Evolutionary conservation across 148 eudicot species (phyloP).

Genomic region (Cornus florida): DNA sequence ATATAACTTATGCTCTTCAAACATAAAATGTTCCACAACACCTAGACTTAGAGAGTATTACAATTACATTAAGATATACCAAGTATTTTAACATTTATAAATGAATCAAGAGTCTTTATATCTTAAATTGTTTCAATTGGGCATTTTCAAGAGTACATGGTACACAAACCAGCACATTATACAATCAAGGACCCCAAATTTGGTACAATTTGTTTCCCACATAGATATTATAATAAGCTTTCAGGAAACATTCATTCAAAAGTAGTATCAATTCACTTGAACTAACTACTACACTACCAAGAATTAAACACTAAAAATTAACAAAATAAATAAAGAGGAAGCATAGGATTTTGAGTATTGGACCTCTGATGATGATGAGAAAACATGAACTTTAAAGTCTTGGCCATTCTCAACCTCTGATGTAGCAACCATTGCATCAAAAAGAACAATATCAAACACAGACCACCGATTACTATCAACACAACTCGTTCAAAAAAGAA

Average conservation of each 20-base stretch:
- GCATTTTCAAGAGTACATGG: not conserved
- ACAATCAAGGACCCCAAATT: not conserved
- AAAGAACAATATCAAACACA: not conserved
- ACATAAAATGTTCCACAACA: too few species aligned
- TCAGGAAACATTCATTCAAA: not conserved
- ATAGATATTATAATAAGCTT: not conserved
- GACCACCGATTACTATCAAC: not conserved
- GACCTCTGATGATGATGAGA: constrained; percentile 61
- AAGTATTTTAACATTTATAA: too few species aligned
- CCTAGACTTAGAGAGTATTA: too few species aligned
- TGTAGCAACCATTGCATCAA: constrained; percentile 5
- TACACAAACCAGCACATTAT: not conserved
- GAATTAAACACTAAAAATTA: not conserved
- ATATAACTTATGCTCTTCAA: too few species aligned
- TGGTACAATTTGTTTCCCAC: not conserved
- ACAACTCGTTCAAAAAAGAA: not conserved
- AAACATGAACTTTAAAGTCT: constrained; percentile 49
- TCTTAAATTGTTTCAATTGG: not conserved
- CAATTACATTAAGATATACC: too few species aligned
- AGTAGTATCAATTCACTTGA: not conserved
- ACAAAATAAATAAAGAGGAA: not conserved
- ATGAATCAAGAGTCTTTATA: not conserved
- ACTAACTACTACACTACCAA: not conserved
- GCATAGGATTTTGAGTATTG: not conserved
- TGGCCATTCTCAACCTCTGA: constrained; percentile 25